Conservation (phyloP, 1,284 basidiomycete species). For the Xerocomus nothofagi region DNA sequence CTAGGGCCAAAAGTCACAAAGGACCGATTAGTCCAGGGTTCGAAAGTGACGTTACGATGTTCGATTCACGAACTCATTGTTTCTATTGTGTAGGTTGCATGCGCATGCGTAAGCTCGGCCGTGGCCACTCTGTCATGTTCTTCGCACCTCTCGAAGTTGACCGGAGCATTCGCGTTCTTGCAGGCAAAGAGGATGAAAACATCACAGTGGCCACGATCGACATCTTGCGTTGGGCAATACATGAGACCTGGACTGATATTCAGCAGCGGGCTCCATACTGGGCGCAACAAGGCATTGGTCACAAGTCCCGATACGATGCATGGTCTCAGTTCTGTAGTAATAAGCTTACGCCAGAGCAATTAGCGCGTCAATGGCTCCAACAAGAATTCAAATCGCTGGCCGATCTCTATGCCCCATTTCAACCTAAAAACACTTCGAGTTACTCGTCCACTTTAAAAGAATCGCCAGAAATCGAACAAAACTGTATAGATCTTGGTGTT, state of each 20-base stretch:
- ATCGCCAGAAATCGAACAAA: not conserved
- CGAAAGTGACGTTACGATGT: conserved; percentile 13
- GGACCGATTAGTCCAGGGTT: conserved; percentile 56
- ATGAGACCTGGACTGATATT: conserved; percentile 44
- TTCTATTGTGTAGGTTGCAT: conserved; percentile 42
- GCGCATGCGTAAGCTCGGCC: conserved; percentile 52
- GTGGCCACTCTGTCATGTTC: conserved; percentile 51
- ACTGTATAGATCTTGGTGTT: not conserved
- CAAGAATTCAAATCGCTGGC: conserved; percentile 38
- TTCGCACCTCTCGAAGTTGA: conserved; percentile 50
- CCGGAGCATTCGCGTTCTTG: conserved; percentile 15
- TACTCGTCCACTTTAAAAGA: too few relatives aligned
- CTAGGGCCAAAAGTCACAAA: conserved; percentile 55
- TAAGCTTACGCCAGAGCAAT: not conserved
- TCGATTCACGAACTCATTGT: not conserved
- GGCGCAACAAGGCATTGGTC: conserved; percentile 46
- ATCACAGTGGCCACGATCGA: conserved; percentile 28
- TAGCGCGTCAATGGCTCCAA: conserved; percentile 35
- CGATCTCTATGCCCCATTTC: conserved; percentile 33
- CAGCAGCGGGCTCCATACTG: conserved; percentile 40
- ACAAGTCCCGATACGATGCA: conserved; percentile 31
- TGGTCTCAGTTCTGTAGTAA: conserved; percentile 25
- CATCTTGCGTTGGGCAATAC: conserved; percentile 44
- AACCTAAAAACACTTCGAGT: not conserved
- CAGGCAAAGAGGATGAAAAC: conserved; percentile 3